Evolutionary conservation across 2,329 filamentous ascomycete genomes (phyloP), one percentile per base, ranked within the genome.

Genomic region (Penicillium sp.): DNA sequence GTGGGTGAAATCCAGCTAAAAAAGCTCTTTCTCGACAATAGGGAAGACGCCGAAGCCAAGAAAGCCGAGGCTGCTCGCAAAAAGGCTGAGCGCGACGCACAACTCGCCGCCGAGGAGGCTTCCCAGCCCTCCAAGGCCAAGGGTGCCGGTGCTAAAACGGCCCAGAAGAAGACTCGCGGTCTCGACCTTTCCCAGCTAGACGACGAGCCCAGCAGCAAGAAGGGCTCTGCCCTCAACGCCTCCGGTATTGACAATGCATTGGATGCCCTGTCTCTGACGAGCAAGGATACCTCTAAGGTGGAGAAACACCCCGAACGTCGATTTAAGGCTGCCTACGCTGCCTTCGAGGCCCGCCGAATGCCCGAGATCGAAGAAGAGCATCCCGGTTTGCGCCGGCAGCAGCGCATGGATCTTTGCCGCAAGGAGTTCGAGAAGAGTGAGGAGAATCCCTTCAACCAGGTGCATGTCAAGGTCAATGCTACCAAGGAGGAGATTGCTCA

Each of bases 371-470:
- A 91, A 64, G 74, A 80, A 44, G 89, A 96, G 68, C 86, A 85
- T 43, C 82, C 85, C 47, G 89, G 88, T 0, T 69, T 97, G 64
- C 77, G 90, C 47, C 76, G 87, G 58, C 81, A 94, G 59, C 90
- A 96, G 78, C 85, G 87, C 70, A 84, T 90, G 61, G 86, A 91
- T 54, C 77, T 84, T 63, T 87, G 95, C 57, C 73, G 80, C 52
- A 94, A 95, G 76, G 93, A 97, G 73, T 98, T 97, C 68, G 86
- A 95, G 70, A 94, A 89, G 76, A 87, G 86, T 62, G 85, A 87
- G 1, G 91, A 97, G 60, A 98, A 98, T 69, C 93, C 93, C 11
- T 93, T 95, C 73, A 95, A 95, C 72, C 88, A 95, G 73, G 83
- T 85, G 13, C 81, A 75, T 42, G 87, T 82, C 2, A 69, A 76